Base-by-base conservation (phyloP, 352 stramenopile genomes). In the Elongisporangium senticosum region DNA sequence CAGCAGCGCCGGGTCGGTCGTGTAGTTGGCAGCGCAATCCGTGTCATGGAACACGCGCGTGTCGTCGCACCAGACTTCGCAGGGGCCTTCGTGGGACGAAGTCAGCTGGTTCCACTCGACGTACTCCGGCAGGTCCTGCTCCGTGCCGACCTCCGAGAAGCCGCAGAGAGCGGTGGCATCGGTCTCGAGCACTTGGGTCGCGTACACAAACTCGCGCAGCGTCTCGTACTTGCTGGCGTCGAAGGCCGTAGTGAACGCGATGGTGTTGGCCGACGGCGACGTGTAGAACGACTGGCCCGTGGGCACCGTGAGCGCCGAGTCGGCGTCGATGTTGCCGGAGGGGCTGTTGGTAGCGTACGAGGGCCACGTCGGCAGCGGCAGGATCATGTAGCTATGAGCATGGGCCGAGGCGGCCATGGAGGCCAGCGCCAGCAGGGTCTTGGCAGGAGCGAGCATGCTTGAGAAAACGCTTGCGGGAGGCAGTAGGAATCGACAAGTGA, bases 1-100 rank as follows among this genome's bases (percentile, higher is more conserved):
- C 2, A 86, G 69, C 49, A 65, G 63, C 21, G 66, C 71, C 6
- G 67, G 64, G 20, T 67, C 68, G 8, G 15, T 53, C 0, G 69
- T 59, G 55, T 72, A 77, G 65, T 81, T 66, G 2, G 68, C 56
- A 10, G 69, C 64, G 24, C 73, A 86, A 71, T 86, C 77, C 43
- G 75, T 72, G 58, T 83, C 62, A 20, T 72, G 61, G 52, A 79
- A 84, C 17, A 67, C 71, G 7, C 71, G 53, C 23, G 51, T 66
- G 28, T 81, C 67, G 57, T 84, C 74, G 49, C 71, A 81, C 72
- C 74, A 84, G 51, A 81, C 56, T 55, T 84, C 74, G 15, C 69
- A 81, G 11, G 74, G 74, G 15, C 74, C 74, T 43, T 39, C 26
- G 53, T 26, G 39, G 4, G 33, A 20, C 4, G n/a, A 6, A 11